Conservation (phyloP, 805 yeast genomes). For the Kuraishia floccosa region DNA sequence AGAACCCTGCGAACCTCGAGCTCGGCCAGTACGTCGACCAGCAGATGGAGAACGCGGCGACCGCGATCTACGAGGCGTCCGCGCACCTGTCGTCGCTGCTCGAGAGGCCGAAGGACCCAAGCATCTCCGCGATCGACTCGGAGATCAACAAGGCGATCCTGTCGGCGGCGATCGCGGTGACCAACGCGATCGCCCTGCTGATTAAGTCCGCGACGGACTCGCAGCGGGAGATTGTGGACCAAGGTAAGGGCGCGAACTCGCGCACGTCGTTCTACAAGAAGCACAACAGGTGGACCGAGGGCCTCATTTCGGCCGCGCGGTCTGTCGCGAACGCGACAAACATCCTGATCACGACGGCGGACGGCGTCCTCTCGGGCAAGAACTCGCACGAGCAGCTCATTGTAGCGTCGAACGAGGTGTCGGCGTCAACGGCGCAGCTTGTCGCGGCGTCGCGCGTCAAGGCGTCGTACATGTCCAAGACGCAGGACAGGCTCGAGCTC, state of each 20-base stretch:
- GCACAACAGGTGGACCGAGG: constrained; percentile 90
- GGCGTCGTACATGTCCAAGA: constrained; percentile 62
- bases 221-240: constrained; percentile 70
- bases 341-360: constrained; percentile 75
- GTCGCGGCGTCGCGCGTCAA: constrained; percentile 88
- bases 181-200: constrained; percentile 63
- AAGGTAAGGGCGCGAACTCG: constrained; percentile 54
- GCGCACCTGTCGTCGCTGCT: constrained; percentile 43
- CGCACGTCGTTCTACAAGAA: constrained; percentile 73
- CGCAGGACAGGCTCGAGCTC: constrained; percentile 62
- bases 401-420: constrained; percentile 86
- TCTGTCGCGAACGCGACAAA: constrained; percentile 80
- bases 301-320: constrained; percentile 80
- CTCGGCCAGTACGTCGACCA: constrained; percentile 60
- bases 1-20: constrained; percentile 27
- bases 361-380: constrained; percentile 57
- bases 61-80: constrained; percentile 57
- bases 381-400: constrained; percentile 73
- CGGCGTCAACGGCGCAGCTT: constrained; percentile 84
- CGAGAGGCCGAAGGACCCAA: constrained; percentile 35
- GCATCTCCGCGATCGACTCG: constrained; percentile 41
- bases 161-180: constrained; percentile 69
- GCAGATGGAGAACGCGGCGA: constrained; percentile 66
- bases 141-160: constrained; percentile 70
- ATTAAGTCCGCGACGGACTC: constrained; percentile 71